phyloP scores from a whole-genome alignment of 2,329 filamentous ascomycete species.

The Talaromyces sp. region DNA sequence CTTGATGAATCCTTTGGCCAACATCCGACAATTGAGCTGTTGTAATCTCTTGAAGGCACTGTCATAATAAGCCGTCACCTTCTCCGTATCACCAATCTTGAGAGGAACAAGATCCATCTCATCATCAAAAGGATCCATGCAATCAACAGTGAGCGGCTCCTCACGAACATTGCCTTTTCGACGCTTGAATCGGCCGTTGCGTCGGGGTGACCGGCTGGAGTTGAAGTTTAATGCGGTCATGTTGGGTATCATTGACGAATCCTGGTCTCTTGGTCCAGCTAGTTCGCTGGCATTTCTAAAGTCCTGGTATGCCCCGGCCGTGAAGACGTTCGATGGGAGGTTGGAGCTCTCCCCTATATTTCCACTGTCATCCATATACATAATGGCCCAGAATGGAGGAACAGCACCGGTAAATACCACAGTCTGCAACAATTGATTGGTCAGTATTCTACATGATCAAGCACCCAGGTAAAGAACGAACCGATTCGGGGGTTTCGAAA shows the following conservation, averaged over 20 bases:
- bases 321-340: conserved; percentile 1
- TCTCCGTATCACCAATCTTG: conserved; percentile 34
- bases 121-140: conserved; percentile 13
- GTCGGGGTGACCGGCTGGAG: neutral
- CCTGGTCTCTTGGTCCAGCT: neutral
- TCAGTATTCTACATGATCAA: neutral
- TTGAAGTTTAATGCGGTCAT: neutral
- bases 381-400: conserved; percentile 7
- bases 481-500: conserved; percentile 3
- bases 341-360: conserved; percentile 7
- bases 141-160: neutral
- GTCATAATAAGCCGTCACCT: conserved; percentile 35
- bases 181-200: conserved; percentile 4
- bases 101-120: conserved; percentile 24
- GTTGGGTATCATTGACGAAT: neutral
- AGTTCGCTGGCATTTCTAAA: conserved; percentile 2
- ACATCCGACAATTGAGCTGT: conserved; percentile 40
- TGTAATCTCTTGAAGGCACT: conserved; percentile 38
- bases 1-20: conserved; percentile 43
- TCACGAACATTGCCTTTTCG: conserved; percentile 6
- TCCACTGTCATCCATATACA: conserved; percentile 6
- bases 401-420: conserved; percentile 3
- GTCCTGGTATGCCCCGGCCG: neutral
- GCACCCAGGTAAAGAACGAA: neutral
- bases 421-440: conserved; percentile 1